Percentiles rank a stretch among this genome's conserved stretches.
Evolutionary conservation across 2,329 filamentous ascomycete genomes (phyloP).

Genomic region (Kalmusia sp.): DNA sequence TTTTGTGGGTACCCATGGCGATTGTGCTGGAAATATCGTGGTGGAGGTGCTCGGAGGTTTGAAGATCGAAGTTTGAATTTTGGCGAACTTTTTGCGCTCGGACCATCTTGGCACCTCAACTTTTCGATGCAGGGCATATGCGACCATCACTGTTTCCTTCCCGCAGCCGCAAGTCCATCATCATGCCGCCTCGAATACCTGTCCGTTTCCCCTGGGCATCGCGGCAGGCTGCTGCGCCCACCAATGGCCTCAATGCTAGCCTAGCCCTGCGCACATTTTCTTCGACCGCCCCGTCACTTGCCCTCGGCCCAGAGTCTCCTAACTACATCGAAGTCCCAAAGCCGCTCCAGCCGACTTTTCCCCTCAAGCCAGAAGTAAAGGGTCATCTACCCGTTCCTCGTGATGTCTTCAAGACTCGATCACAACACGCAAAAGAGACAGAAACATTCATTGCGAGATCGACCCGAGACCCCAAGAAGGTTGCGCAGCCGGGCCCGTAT

Average conservation of each 20-base stretch:
- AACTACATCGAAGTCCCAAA: slow-evolving; percentile 83
- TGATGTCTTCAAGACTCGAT: slow-evolving; percentile 69
- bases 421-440: slow-evolving; percentile 60
- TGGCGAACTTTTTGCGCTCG: slow-evolving; percentile 11
- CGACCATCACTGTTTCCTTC: slow-evolving; percentile 21
- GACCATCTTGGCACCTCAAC: slow-evolving; percentile 8
- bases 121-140: slow-evolving; percentile 19
- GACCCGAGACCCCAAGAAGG: slow-evolving; percentile 60
- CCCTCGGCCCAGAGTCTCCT: slow-evolving; percentile 83
- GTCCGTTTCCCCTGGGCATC: slow-evolving; percentile 45
- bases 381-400: slow-evolving; percentile 85
- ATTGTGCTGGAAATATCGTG: neutral
- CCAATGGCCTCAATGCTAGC: slow-evolving; percentile 18
- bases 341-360: slow-evolving; percentile 72
- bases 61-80: slow-evolving; percentile 19
- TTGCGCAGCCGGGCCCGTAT: slow-evolving; percentile 42
- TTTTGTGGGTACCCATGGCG: slow-evolving; percentile 88
- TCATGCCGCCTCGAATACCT: slow-evolving; percentile 52
- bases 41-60: slow-evolving; percentile 7
- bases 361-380: slow-evolving; percentile 62
- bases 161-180: slow-evolving; percentile 17
- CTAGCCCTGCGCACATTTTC: slow-evolving; percentile 49
- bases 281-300: slow-evolving; percentile 51
- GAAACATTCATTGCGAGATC: slow-evolving; percentile 67
- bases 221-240: slow-evolving; percentile 16